These are phyloP conservation scores for Pinus tabuliformis DNA, from an alignment of 75 land plant species.

Conservation along the genomic window DNA sequence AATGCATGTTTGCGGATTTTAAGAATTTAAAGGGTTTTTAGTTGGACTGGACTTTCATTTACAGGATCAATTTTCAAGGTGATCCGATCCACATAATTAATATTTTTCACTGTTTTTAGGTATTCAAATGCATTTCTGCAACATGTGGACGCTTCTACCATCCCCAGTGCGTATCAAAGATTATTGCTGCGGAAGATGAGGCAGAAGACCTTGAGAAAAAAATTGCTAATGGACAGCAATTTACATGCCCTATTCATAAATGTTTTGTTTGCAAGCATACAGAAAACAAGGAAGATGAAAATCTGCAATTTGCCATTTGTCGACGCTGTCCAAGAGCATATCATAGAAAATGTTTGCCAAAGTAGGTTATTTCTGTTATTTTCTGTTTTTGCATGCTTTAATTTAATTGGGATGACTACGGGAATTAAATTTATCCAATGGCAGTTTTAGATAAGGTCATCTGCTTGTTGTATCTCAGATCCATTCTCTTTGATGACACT, in stretches of 20 bases:
- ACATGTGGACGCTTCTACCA: slow-evolving; percentile 92
- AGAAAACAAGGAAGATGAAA: slow-evolving; percentile 45
- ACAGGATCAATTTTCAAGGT: no score
- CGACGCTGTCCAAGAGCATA: slow-evolving; percentile 85
- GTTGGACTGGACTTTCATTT: not conserved
- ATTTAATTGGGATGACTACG: no score
- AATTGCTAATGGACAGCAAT: slow-evolving; percentile 53
- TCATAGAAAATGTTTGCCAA: slow-evolving; percentile 85
- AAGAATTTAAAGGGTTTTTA: not conserved
- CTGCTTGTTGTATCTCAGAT: slow-evolving; percentile 19
- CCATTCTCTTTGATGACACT: slow-evolving; percentile 28
- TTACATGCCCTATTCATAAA: slow-evolving; percentile 77
- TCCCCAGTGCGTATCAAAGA: slow-evolving; percentile 62
- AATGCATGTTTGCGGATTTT: no score
- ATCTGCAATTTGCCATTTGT: slow-evolving; percentile 78
- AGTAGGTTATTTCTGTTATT: slow-evolving; percentile 26
- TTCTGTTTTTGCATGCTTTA: not conserved
- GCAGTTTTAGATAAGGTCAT: not conserved
- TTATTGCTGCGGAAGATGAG: slow-evolving; percentile 29
- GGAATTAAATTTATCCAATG: not conserved
- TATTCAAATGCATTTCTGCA: slow-evolving; percentile 74
- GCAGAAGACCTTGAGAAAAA: slow-evolving; percentile 31
- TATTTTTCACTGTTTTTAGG: slow-evolving; percentile 34
- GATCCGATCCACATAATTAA: no score
- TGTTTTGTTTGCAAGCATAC: slow-evolving; percentile 54